A percentile compares a stretch with the other conserved stretches of the same genome.
Conservation (phyloP, 2,329 filamentous ascomycete species). For the Graphilbum fragrans region DNA sequence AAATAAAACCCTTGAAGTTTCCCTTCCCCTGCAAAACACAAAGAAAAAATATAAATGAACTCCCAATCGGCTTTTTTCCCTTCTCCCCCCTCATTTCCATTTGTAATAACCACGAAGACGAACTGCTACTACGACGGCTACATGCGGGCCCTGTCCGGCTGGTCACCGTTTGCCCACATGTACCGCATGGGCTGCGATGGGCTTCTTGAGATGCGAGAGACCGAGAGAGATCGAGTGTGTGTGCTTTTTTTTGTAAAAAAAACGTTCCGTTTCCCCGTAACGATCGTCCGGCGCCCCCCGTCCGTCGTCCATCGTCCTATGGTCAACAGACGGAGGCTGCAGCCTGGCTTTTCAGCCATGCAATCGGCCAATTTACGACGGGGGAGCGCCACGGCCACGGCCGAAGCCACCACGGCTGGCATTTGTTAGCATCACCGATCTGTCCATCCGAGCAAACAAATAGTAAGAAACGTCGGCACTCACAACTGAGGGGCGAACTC, state of each 20-base stretch:
- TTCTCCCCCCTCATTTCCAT: neutral
- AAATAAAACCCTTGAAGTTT: conserved; percentile 7
- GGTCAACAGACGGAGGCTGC: neutral
- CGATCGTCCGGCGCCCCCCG: neutral
- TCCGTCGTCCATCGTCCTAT: neutral
- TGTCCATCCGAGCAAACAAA: neutral
- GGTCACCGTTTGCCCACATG: neutral
- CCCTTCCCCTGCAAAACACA: conserved; percentile 5
- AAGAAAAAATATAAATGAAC: conserved; percentile 6
- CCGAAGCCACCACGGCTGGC: conserved; percentile 73
- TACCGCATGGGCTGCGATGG: too few species aligned
- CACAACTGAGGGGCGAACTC: conserved; percentile 87
- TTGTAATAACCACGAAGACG: neutral
- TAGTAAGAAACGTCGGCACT: conserved; percentile 19
- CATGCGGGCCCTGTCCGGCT: neutral
- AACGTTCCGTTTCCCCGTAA: conserved; percentile 4
- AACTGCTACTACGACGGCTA: conserved; percentile 2
- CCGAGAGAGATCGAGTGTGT: neutral
- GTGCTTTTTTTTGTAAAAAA: too few species aligned
- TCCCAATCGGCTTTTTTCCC: conserved; percentile 7
- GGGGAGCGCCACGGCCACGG: conserved; percentile 69
- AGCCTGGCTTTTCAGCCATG: too few species aligned
- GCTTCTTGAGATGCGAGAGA: neutral
- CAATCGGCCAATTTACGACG: conserved; percentile 34
- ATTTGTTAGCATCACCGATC: conserved; percentile 27